Base-by-base conservation (phyloP, 225 moss, liverwort and hornwort species). In the Takakia lepidozioides region DNA sequence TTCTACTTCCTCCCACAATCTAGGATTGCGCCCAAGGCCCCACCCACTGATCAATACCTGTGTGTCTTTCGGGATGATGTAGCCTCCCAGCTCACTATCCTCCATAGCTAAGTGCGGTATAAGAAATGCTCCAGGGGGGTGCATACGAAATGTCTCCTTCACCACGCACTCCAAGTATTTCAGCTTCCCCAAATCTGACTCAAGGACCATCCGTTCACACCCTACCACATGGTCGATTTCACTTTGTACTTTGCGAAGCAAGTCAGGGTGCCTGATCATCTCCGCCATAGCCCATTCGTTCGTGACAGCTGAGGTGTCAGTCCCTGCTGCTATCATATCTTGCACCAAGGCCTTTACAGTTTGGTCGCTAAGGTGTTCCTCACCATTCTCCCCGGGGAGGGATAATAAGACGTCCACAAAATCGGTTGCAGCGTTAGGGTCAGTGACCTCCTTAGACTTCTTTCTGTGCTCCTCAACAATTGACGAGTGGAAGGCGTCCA, bases 381-480 rank as follows among this genome's bases (percentile, higher is more conserved):
- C n/a, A 29, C 25, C 27, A 11, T 18, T 1, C 8, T 38, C 36
- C 38, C 16, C 13, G 3, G 27, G 1, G 5, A 44, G 3, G 10
- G 10, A 44, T 19, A 19, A 21, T 10, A 8, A 19, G 3, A 19
- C 19, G 1, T 44, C 43, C 5, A 19, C 19, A n/a, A 14, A 20
- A 3, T 44, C 9, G 5, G 4, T 44, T 19, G 11, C 1, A 9
- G 10, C 18, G 6, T 19, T 27, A 1, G 27, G 8, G 7, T 23
- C 8, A 2, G 13, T 13, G 4, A 14, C 10, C 7, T 32, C 11
- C 11, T 6, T 6, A 32, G 8, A 1, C 0, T 4, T 19, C 5
- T 75, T 62, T 13, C 63, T 71, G 22, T 67, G 70, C 61, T 74
- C 75, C 23, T 71, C 66, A 29, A 80, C 63, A 41, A 73, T 49